Evolutionary conservation across 1,284 basidiomycete species (phyloP).

Genomic region (Sporisorium scitamineum): DNA sequence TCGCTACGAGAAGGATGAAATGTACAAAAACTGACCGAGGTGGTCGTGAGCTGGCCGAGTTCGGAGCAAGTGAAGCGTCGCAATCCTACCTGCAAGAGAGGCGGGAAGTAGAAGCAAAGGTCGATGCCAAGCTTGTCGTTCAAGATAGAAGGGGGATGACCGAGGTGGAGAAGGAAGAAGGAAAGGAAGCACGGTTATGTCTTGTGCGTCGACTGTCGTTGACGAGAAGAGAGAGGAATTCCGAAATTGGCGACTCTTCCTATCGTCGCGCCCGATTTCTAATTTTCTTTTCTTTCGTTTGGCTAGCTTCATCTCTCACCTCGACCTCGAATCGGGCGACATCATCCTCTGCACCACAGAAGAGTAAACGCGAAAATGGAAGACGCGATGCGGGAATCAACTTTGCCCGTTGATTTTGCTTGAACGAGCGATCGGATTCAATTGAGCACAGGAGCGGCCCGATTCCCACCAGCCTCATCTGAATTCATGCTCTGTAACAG

Average conservation of each 20-base stretch:
- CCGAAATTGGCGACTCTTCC: slow-evolving; percentile 5
- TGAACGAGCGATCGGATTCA: not conserved
- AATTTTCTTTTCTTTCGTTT: not conserved
- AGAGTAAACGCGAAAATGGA: not conserved
- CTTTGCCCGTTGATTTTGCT: not conserved
- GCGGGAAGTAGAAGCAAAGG: not conserved
- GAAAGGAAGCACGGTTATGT: not conserved
- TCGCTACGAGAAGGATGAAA: not conserved
- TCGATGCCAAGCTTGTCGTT: not conserved
- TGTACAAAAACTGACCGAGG: not conserved
- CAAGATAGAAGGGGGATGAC: not conserved
- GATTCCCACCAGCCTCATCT: not conserved
- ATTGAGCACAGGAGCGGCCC: not conserved
- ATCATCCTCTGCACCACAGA: not conserved
- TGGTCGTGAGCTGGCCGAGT: not conserved
- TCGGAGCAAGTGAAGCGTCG: not conserved
- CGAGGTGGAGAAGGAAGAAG: slow-evolving; percentile 23
- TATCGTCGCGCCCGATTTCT: not conserved
- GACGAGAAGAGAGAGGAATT: not conserved
- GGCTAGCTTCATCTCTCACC: no score
- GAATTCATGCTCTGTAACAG: not conserved
- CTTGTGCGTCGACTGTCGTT: not conserved
- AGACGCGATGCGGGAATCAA: not conserved
- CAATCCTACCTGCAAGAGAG: not conserved
- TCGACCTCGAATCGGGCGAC: slow-evolving; percentile 4